Conservation (phyloP, 176 grass and related monocot genomes). For the Raddia guianensis region DNA sequence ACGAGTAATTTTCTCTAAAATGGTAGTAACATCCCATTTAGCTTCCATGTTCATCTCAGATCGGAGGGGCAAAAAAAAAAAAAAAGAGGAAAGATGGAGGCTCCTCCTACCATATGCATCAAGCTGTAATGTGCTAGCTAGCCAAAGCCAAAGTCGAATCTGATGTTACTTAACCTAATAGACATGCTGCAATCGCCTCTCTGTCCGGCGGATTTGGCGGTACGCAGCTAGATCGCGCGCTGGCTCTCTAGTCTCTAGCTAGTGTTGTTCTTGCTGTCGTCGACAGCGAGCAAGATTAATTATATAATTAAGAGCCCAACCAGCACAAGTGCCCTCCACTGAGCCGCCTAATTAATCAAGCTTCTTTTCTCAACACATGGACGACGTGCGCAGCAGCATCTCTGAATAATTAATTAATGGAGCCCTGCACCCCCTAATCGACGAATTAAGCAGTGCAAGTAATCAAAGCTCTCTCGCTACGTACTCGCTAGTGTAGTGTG, state of each 20-base stretch:
- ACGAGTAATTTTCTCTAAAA: too few relatives aligned
- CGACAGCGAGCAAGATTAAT: background rate
- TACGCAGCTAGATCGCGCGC: background rate
- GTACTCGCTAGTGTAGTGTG: background rate
- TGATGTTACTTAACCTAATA: conserved; percentile 2
- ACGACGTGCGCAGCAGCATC: conserved; percentile 20
- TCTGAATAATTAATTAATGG: conserved; percentile 12
- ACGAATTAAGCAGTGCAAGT: conserved; percentile 7
- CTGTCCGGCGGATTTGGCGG: conserved; percentile 51
- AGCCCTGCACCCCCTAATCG: background rate
- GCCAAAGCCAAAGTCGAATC: conserved; percentile 11
- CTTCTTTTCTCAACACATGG: conserved; percentile 15
- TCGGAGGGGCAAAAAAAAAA: too few relatives aligned
- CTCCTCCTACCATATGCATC: too few relatives aligned
- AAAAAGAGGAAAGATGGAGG: too few relatives aligned
- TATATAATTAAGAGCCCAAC: conserved; percentile 6
- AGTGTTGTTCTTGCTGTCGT: conserved; percentile 33
- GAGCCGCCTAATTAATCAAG: background rate
- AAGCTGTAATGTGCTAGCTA: too few relatives aligned
- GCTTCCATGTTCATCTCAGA: too few relatives aligned
- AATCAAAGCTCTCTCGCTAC: background rate
- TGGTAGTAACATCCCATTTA: too few relatives aligned
- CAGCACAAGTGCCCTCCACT: conserved; percentile 17
- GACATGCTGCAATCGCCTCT: conserved; percentile 13
- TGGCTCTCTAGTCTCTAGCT: background rate